Conservation (phyloP, 805 yeast genomes). For the Wickerhamiella sergipiensis region DNA sequence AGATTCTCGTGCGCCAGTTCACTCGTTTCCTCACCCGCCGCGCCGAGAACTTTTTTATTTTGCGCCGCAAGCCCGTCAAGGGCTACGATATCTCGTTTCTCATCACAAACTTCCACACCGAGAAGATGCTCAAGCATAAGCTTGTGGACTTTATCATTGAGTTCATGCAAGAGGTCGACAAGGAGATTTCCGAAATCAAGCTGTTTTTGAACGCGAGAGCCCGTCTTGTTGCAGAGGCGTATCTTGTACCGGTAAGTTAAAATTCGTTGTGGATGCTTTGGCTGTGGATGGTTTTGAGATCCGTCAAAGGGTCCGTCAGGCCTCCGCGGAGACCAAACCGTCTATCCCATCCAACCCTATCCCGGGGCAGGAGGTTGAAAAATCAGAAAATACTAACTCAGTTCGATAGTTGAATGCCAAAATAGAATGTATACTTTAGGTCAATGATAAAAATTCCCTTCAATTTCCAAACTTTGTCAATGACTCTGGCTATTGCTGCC, state of each 20-base stretch:
- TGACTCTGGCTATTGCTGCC: no score
- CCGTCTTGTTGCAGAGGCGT: conserved; percentile 93
- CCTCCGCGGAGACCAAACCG: background rate
- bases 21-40: conserved; percentile 87
- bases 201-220: conserved; percentile 94
- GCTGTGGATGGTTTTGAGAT: no score
- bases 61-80: conserved; percentile 79
- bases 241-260: conserved; percentile 75
- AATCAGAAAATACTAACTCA: background rate
- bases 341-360: no score
- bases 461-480: no score
- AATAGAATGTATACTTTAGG: background rate
- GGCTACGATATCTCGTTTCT: conserved; percentile 90
- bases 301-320: no score
- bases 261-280: no score
- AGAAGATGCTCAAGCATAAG: conserved; percentile 87
- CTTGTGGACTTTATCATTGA: conserved; percentile 93
- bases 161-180: conserved; percentile 98
- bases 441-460: background rate
- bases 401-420: background rate
- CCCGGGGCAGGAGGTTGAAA: background rate
- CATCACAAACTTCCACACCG: conserved; percentile 88
- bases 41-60: conserved; percentile 85
- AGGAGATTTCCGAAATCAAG: conserved; percentile 97
- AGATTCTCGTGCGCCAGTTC: conserved; percentile 85